These are phyloP conservation scores for Saccharomyces hybrid DNA, from an alignment of 1,139 yeast species.

Conservation along the genomic window DNA sequence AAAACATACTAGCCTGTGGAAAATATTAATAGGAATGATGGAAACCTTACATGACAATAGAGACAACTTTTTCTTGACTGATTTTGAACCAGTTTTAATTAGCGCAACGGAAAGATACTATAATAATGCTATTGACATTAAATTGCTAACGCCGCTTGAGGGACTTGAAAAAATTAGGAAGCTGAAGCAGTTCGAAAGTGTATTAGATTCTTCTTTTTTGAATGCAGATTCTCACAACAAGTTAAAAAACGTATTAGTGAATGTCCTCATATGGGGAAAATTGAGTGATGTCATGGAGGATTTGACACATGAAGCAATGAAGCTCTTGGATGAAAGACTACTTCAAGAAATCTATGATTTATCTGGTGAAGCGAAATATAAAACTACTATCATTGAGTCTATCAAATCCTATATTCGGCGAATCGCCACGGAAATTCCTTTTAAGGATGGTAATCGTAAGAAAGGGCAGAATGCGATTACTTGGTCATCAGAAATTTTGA, in stretches of 20 bases:
- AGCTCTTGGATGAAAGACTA: conserved; percentile 8
- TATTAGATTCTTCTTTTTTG: conserved; percentile 25
- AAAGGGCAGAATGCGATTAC: conserved; percentile 45
- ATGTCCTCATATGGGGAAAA: conserved; percentile 23
- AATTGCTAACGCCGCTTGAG: conserved; percentile 39
- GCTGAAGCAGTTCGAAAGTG: conserved; percentile 51
- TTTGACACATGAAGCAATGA: conserved; percentile 11
- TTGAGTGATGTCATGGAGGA: conserved; percentile 10
- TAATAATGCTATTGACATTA: conserved; percentile 35
- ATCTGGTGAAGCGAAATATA: conserved; percentile 16
- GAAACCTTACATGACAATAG: conserved; percentile 44
- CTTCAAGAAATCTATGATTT: conserved; percentile 17
- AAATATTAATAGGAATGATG: conserved; percentile 53
- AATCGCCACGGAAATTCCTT: conserved; percentile 31
- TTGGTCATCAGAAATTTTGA: conserved; percentile 62
- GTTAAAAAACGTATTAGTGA: conserved; percentile 16
- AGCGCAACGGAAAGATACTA: conserved; percentile 52
- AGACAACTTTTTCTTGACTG: conserved; percentile 48
- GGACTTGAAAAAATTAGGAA: conserved; percentile 49
- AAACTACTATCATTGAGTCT: conserved; percentile 29
- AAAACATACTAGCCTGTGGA: conserved; percentile 8
- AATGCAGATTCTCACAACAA: conserved; percentile 22
- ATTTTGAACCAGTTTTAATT: conserved; percentile 62
- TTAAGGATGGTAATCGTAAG: conserved; percentile 27
- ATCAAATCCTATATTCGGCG: conserved; percentile 43